Conservation (phyloP, 306 rosid species). For the Prunus salicina region DNA sequence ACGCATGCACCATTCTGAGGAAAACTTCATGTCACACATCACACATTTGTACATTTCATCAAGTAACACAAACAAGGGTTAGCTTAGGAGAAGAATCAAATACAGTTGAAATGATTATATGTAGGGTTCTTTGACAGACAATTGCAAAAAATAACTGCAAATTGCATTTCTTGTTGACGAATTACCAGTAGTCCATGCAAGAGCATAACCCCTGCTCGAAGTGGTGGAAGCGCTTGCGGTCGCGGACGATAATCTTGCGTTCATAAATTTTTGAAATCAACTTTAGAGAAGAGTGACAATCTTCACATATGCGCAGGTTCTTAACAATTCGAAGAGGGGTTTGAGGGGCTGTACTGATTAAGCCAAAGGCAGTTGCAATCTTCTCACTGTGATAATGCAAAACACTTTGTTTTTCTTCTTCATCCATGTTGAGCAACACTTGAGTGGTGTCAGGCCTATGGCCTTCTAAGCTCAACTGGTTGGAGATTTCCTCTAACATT, state of each 20-base stretch:
- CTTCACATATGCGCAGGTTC: conserved; percentile 69
- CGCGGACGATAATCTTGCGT: conserved; percentile 55
- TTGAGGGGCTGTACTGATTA: conserved; percentile 53
- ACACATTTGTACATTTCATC: background rate
- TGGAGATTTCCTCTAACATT: conserved; percentile 59
- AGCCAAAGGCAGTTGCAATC: conserved; percentile 82
- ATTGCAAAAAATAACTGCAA: background rate
- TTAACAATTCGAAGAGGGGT: conserved; percentile 54
- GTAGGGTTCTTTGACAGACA: background rate
- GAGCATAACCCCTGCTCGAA: conserved; percentile 71
- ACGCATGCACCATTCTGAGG: background rate
- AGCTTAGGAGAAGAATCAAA: background rate
- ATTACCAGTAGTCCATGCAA: conserved; percentile 83
- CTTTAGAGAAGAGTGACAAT: conserved; percentile 75
- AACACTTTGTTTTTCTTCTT: conserved; percentile 46
- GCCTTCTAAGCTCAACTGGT: conserved; percentile 47
- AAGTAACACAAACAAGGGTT: background rate
- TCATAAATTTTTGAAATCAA: conserved; percentile 56
- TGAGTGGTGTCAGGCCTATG: conserved; percentile 51
- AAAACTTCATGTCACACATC: background rate
- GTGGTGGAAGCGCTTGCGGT: conserved; percentile 82
- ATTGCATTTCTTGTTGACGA: background rate
- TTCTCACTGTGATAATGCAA: conserved; percentile 76
- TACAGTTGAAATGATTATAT: background rate
- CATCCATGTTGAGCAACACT: conserved; percentile 66